Evolutionary conservation across 2,329 filamentous ascomycete genomes (phyloP).

Genomic region (Lecanicillium sp.): DNA sequence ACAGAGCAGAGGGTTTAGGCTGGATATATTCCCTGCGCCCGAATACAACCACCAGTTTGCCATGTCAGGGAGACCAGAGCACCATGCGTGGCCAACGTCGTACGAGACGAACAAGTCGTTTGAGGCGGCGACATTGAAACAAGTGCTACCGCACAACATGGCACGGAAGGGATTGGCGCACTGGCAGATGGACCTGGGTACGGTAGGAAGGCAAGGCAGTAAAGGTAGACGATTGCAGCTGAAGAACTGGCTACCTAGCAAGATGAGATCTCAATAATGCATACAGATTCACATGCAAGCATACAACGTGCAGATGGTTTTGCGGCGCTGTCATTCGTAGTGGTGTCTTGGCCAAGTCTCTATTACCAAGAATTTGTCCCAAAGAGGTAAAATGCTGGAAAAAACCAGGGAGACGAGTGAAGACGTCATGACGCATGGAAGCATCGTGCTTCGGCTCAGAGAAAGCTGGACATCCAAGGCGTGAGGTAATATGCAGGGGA

Average conservation of each 20-base stretch:
- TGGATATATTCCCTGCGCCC: constrained; percentile 30
- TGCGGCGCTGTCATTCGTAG: no score
- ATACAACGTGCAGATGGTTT: no score
- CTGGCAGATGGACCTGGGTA: constrained; percentile 27
- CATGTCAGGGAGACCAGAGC: constrained; percentile 23
- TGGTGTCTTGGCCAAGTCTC: no score
- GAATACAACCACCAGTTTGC: constrained; percentile 30
- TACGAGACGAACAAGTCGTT: constrained; percentile 24
- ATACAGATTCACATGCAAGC: no score
- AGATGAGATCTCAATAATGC: constrained; percentile 10
- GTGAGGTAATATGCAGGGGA: no score
- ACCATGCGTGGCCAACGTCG: constrained; percentile 32
- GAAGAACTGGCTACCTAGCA: constrained; percentile 16
- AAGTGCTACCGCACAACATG: constrained; percentile 29
- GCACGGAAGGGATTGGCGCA: constrained; percentile 31
- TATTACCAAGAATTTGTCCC: no score
- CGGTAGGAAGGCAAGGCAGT: neutral
- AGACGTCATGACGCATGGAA: no score
- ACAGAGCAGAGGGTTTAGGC: constrained; percentile 24
- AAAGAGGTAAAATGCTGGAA: no score
- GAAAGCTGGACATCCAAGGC: no score
- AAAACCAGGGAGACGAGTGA: no score
- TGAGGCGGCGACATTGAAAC: constrained; percentile 26
- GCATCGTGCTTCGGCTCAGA: no score
- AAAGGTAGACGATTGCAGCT: constrained; percentile 13